phyloP scores from a whole-genome alignment of 768 basidiomycete genomes.

The Mycena epipterygia region DNA sequence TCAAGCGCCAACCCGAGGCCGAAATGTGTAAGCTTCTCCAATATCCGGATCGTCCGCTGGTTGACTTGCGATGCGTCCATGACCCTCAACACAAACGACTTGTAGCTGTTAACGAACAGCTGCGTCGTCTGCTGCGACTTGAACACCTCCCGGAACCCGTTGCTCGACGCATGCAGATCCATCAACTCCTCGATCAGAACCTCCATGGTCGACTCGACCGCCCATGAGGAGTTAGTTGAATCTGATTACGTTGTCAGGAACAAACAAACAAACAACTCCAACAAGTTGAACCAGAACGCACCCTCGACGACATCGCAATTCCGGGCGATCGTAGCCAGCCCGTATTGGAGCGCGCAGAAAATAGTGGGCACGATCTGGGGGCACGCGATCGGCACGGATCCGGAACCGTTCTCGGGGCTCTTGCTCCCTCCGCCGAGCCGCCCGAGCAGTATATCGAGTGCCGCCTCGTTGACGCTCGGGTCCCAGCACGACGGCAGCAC shows the following conservation, averaged over 20 bases:
- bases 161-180: conserved; percentile 72
- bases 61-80: conserved; percentile 54
- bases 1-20: conserved; percentile 78
- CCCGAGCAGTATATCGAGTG: conserved; percentile 79
- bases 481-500: conserved; percentile 82
- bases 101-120: conserved; percentile 75
- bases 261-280: conserved; percentile 18
- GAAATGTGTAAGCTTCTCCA: conserved; percentile 81
- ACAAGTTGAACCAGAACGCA: conserved; percentile 35
- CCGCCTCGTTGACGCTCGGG: conserved; percentile 70
- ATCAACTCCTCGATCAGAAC: conserved; percentile 78
- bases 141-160: conserved; percentile 80
- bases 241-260: conserved; percentile 37
- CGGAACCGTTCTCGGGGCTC: conserved; percentile 26
- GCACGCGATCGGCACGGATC: conserved; percentile 60
- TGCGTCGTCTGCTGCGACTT: conserved; percentile 79
- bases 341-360: conserved; percentile 73
- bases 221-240: conserved; percentile 30
- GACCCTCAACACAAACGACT: conserved; percentile 64
- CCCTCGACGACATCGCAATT: conserved; percentile 48
- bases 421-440: conserved; percentile 47
- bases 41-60: conserved; percentile 62
- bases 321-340: conserved; percentile 59
- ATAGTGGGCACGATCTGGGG: conserved; percentile 82
- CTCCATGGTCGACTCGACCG: conserved; percentile 62